phyloP scores from a whole-genome alignment of 176 grass and related monocot genomes.

The Puccinellia tenuiflora region DNA sequence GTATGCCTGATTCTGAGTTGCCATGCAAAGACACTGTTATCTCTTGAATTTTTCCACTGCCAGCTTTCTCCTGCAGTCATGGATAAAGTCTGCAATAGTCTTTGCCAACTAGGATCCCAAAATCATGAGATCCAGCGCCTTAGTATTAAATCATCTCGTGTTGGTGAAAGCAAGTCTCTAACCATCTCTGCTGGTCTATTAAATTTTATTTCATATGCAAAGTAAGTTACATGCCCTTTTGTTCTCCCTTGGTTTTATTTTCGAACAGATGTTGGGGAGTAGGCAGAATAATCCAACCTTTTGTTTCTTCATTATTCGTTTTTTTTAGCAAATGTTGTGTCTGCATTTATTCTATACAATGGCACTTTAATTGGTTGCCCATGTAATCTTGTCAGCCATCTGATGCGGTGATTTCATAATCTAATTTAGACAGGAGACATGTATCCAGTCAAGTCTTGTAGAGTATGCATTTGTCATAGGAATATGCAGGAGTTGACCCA shows the following conservation, averaged over 20 bases:
- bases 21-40: constrained; percentile 44
- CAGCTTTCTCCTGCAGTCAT: constrained; percentile 41
- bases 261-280: neutral
- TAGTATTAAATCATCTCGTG: constrained; percentile 39
- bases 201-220: constrained; percentile 43
- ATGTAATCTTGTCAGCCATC: neutral
- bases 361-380: neutral
- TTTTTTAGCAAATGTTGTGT: neutral
- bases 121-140: constrained; percentile 37
- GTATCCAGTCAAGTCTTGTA: neutral
- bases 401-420: neutral
- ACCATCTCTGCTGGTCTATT: constrained; percentile 27
- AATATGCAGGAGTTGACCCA: neutral
- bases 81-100: constrained; percentile 44
- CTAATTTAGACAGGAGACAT: neutral
- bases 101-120: constrained; percentile 19
- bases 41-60: constrained; percentile 55
- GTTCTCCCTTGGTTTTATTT: constrained; percentile 11
- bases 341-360: neutral
- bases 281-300: neutral
- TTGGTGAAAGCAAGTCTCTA: constrained; percentile 32
- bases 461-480: neutral
- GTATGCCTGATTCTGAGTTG: constrained; percentile 40
- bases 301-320: neutral
- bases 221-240: constrained; percentile 36